Percentiles rank a stretch among this genome's conserved stretches.
Conservation (phyloP, 257 asterid species). For the Voacanga thouarsii region DNA sequence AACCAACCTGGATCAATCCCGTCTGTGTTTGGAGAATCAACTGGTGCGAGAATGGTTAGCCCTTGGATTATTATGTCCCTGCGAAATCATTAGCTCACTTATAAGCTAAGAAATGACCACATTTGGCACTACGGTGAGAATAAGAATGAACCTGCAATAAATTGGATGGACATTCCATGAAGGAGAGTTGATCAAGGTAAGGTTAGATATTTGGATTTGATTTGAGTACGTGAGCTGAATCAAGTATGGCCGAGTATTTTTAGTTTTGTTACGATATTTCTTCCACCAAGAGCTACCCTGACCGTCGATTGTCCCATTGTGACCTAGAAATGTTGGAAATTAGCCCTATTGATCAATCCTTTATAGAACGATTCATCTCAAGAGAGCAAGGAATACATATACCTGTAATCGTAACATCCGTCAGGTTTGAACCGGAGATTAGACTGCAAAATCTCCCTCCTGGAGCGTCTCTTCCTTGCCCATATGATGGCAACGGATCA, state of each 20-base stretch:
- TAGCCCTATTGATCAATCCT: neutral
- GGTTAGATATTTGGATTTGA: conserved; percentile 53
- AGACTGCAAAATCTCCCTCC: conserved; percentile 5
- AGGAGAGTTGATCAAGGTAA: conserved; percentile 63
- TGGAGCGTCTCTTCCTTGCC: conserved; percentile 3
- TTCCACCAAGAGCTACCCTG: conserved; percentile 75
- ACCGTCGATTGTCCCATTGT: conserved; percentile 73
- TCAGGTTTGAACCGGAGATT: neutral
- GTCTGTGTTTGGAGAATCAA: conserved; percentile 61
- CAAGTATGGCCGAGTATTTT: conserved; percentile 62
- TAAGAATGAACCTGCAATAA: conserved; percentile 49
- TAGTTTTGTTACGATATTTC: conserved; percentile 34
- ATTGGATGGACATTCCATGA: conserved; percentile 78
- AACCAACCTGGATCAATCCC: conserved; percentile 74
- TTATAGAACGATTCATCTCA: neutral
- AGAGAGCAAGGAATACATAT: neutral
- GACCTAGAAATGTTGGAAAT: conserved; percentile 36
- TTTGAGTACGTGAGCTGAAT: conserved; percentile 54
- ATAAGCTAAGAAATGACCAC: neutral
- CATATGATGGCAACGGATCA: conserved; percentile 1
- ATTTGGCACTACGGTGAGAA: neutral
- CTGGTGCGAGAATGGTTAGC: conserved; percentile 57
- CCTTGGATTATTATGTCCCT: conserved; percentile 54
- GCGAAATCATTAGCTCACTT: conserved; percentile 1
- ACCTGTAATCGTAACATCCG: conserved; percentile 3